Evolutionary conservation across 2,329 filamentous ascomycete species (phyloP), one percentile per base, ranked within the genome.

Genomic region (Ophiosphaerella korrae): DNA sequence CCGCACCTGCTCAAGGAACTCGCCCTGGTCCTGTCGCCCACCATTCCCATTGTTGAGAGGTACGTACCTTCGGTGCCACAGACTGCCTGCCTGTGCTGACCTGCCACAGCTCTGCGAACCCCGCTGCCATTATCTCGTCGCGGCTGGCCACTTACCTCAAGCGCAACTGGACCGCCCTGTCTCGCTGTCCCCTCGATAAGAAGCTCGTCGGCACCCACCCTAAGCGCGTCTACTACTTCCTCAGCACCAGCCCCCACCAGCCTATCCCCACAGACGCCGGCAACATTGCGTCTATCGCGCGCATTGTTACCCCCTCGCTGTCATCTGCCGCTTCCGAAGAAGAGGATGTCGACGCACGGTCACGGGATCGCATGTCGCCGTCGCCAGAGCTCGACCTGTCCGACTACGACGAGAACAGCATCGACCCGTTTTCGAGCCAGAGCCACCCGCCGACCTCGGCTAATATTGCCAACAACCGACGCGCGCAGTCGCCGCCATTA

Each of bases 1-100:
- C 94, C 94, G 48, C 93, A 97, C 75, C 81, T 97, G 26, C 91
- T 97, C 57, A 97, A 96, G 77, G 93, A 97, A 76, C 83, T 99
- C 40, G 91, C 92, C 45, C 84, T 86, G 12, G 84, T 95, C 44
- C 82, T 97, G 53, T 85, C 89, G 62, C 84, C 85, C 54, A 85
- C 85, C 54, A 87, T 96, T 58, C 85, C 87, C 53, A 90, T 89
- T 58, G 90, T 99, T 53, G 90, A 96, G 78, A 93, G 93, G 93
- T 97, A 86, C 75, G 92, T 84, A 49, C 45, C 52, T 35, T 60
- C 24, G 26, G 42, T 48, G 13, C 18, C 52, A 58, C 64, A 52
- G 53, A 50, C 42, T 37, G 21, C 32, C 58, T 63, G 50, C 63
- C 74, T 64, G 75, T 73, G 61, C 70, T 71, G 56, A 67, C 46